A percentile compares a stretch with the other conserved stretches of the same genome.
Evolutionary conservation across 176 grass and related monocot genomes (phyloP).

Genomic region (Thinopyrum elongatum): DNA sequence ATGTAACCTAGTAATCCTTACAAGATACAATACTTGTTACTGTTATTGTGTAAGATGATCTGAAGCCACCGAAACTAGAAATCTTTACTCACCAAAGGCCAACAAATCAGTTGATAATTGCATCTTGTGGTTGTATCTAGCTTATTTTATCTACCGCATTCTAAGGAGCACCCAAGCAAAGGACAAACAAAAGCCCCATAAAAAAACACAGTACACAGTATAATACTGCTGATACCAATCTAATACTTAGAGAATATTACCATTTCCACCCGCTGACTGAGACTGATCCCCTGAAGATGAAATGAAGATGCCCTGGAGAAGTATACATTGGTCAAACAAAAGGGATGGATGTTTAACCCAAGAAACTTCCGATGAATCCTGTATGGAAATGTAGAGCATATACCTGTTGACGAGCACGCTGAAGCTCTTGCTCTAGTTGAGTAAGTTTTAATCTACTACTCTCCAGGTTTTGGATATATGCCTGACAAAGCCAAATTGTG

Average conservation of each 20-base stretch:
- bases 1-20: not conserved
- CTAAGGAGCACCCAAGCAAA: slow-evolving; percentile 8
- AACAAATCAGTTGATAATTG: not conserved
- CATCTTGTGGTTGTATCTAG: not conserved
- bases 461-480: slow-evolving; percentile 95
- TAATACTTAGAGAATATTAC: slow-evolving; percentile 35
- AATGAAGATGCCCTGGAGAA: slow-evolving; percentile 86
- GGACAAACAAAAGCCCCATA: not conserved
- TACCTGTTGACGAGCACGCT: slow-evolving; percentile 80
- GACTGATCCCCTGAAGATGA: slow-evolving; percentile 73
- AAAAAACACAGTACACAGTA: not conserved
- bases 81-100: no score
- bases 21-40: slow-evolving; percentile 15
- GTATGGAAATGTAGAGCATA: not conserved
- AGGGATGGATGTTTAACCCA: not conserved
- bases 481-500: slow-evolving; percentile 49
- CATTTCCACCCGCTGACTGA: slow-evolving; percentile 66
- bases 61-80: no score
- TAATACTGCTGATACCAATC: not conserved
- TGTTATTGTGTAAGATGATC: not conserved
- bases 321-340: slow-evolving; percentile 31
- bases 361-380: slow-evolving; percentile 22
- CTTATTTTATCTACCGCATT: slow-evolving; percentile 16
- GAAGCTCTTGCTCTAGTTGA: slow-evolving; percentile 91
- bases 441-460: slow-evolving; percentile 94